Percentiles rank a stretch among this genome's conserved stretches.
phyloP scores from a whole-genome alignment of 2,329 filamentous ascomycete genomes.

The Nemania sp. region DNA sequence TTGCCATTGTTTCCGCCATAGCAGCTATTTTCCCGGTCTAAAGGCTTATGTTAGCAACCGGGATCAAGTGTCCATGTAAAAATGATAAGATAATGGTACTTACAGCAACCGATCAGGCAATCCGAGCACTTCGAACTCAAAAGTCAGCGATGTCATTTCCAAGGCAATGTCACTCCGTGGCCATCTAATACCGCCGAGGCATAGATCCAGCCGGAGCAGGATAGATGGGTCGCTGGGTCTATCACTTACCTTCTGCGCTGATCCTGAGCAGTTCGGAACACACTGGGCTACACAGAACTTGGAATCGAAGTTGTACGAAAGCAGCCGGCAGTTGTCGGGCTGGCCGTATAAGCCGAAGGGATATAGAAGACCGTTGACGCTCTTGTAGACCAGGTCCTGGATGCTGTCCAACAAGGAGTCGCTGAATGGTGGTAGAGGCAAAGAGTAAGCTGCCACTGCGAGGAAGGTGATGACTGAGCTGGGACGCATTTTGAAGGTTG shows the following conservation, averaged over 20 bases:
- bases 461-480: constrained; percentile 38
- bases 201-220: neutral
- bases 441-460: constrained; percentile 33
- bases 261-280: constrained; percentile 30
- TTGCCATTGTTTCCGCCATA: neutral
- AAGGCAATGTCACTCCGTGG: neutral
- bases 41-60: constrained; percentile 10
- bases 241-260: constrained; percentile 28
- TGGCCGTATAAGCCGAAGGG: constrained; percentile 1
- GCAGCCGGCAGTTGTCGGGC: neutral
- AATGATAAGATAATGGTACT: neutral
- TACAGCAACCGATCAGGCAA: constrained; percentile 29
- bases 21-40: constrained; percentile 12
- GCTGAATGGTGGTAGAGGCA: constrained; percentile 32
- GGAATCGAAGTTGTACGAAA: constrained; percentile 21
- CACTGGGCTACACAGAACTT: constrained; percentile 38
- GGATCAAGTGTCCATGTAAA: neutral
- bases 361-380: constrained; percentile 34
- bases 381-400: constrained; percentile 30
- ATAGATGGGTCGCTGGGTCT: constrained; percentile 31
- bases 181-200: neutral
- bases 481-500: constrained; percentile 41
- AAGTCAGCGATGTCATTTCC: constrained; percentile 15
- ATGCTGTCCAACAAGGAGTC: constrained; percentile 27
- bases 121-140: constrained; percentile 14